Conservation (phyloP, 306 rosid species). For the Geum urbanum region DNA sequence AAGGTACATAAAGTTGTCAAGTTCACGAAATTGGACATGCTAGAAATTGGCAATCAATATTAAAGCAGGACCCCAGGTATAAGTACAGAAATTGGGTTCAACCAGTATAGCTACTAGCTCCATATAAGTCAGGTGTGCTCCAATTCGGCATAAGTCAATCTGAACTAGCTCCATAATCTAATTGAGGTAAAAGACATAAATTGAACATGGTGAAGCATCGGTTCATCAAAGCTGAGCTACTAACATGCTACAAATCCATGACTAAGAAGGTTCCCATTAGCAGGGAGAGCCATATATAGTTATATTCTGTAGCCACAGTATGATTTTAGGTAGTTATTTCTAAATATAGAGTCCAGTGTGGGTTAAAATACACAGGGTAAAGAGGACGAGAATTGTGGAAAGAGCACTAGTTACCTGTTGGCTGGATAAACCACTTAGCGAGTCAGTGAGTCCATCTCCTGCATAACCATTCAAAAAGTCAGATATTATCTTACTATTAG, state of each 20-base stretch:
- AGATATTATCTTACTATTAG: not conserved
- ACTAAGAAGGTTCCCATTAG: not conserved
- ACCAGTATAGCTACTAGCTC: no score
- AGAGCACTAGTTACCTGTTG: slow-evolving; percentile 47
- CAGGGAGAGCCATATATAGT: not conserved
- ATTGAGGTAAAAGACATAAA: not conserved
- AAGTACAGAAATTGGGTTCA: no score
- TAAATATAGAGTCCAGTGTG: not conserved
- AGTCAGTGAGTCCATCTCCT: slow-evolving; percentile 94
- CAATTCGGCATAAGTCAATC: not conserved
- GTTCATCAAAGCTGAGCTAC: not conserved
- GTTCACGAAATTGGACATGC: not conserved
- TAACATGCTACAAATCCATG: not conserved
- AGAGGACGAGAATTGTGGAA: not conserved
- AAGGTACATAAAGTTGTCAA: not conserved
- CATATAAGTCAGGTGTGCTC: not conserved
- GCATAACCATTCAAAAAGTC: slow-evolving; percentile 19
- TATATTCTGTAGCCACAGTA: not conserved
- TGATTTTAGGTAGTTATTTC: not conserved
- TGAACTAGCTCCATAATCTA: not conserved
- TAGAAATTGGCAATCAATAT: not conserved
- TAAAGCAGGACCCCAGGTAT: not conserved
- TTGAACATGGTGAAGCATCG: not conserved
- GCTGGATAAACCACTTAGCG: slow-evolving; percentile 74
- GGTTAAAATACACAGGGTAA: not conserved